phyloP scores from a whole-genome alignment of 768 basidiomycete genomes.

The Hortiboletus campestris region DNA sequence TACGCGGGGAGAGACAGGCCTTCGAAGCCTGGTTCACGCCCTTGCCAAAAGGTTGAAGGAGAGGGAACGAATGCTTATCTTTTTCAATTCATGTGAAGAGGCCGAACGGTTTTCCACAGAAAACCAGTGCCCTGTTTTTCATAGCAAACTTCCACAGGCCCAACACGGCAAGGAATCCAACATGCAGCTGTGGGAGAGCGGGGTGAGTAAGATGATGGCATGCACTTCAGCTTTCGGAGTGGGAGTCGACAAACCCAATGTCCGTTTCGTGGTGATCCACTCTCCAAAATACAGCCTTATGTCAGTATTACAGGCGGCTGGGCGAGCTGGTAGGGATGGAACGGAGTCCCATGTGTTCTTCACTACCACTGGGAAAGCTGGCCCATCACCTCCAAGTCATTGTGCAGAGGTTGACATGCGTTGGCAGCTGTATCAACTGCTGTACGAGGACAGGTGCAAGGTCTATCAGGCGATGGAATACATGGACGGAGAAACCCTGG shows the following conservation, averaged over 20 bases:
- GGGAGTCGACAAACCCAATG: slow-evolving; percentile 1
- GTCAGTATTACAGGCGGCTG: not conserved
- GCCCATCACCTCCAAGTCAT: not conserved
- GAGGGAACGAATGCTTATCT: not conserved
- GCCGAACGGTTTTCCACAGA: not conserved
- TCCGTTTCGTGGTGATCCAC: not conserved
- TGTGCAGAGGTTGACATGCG: not conserved
- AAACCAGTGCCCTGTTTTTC: not conserved
- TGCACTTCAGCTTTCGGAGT: slow-evolving; percentile 1
- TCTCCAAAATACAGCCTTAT: not conserved
- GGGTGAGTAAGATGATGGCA: not conserved
- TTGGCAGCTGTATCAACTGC: not conserved
- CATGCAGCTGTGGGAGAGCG: not conserved
- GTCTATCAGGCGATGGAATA: not conserved
- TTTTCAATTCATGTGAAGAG: not conserved
- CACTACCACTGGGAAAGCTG: not conserved
- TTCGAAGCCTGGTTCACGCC: not conserved
- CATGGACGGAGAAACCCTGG: not conserved
- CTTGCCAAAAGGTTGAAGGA: not conserved
- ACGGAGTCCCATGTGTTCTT: slow-evolving; percentile 1
- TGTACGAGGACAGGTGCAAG: not conserved
- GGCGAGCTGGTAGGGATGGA: not conserved
- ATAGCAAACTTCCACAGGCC: not conserved
- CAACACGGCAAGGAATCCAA: not conserved
- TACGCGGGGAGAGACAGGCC: not conserved